Conservation (phyloP, 1,139 yeast species). For the Yamadazyma conglobata region DNA sequence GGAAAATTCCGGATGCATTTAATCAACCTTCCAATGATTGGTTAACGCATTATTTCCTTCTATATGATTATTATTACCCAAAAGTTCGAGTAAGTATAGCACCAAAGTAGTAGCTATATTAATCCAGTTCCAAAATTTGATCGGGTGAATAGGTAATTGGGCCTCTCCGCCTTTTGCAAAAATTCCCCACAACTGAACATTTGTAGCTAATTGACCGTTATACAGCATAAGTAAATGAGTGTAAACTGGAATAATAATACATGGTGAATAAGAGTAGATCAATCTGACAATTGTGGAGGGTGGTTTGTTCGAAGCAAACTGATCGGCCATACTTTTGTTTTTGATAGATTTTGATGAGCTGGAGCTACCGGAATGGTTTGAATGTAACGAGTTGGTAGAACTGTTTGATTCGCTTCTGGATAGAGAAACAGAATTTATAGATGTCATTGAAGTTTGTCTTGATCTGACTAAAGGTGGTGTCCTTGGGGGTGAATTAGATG, state of each 20-base stretch:
- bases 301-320: constrained; percentile 20
- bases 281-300: constrained; percentile 52
- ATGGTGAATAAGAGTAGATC: constrained; percentile 86
- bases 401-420: constrained; percentile 9
- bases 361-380: constrained; percentile 6
- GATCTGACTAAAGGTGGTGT: constrained; percentile 19
- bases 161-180: constrained; percentile 21
- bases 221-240: constrained; percentile 91
- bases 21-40: constrained; percentile 45
- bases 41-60: constrained; percentile 34
- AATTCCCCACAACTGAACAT: constrained; percentile 58
- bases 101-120: constrained; percentile 77
- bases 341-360: constrained; percentile 5
- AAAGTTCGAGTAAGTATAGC: constrained; percentile 76
- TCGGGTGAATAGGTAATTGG: constrained; percentile 57
- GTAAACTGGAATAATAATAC: constrained; percentile 89
- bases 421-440: constrained; percentile 12
- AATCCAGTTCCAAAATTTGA: constrained; percentile 97
- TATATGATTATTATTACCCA: constrained; percentile 33
- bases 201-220: constrained; percentile 69
- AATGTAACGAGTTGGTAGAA: constrained; percentile 7
- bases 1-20: too few species aligned
- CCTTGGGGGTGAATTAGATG: constrained; percentile 34
- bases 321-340: constrained; percentile 5
- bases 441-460: constrained; percentile 15